Conservation (phyloP, 2,329 filamentous ascomycete genomes). For the Talaromyces sp. region DNA sequence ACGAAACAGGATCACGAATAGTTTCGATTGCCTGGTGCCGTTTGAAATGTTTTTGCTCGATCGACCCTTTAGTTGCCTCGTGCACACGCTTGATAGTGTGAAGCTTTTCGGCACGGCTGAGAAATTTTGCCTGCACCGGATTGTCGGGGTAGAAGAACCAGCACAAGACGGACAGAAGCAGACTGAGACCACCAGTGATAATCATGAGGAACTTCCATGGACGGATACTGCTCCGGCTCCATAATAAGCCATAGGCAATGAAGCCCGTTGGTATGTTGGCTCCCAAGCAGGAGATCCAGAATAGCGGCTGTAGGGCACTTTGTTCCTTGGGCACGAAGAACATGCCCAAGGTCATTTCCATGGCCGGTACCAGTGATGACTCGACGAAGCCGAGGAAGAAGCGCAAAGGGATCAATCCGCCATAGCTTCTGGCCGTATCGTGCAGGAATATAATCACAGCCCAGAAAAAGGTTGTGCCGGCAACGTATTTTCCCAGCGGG, state of each 20-base stretch:
- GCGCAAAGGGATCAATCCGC: conserved; percentile 33
- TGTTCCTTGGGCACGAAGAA: conserved; percentile 45
- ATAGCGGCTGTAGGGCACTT: conserved; percentile 47
- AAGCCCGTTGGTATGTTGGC: conserved; percentile 35
- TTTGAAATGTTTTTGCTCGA: conserved; percentile 21
- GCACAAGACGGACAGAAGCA: conserved; percentile 24
- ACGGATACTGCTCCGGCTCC: conserved; percentile 20
- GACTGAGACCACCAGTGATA: conserved; percentile 32
- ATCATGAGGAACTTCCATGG: conserved; percentile 40
- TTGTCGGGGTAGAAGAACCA: conserved; percentile 20
- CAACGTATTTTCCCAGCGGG: conserved; percentile 35
- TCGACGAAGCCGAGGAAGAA: conserved; percentile 35
- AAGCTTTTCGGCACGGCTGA: conserved; percentile 16
- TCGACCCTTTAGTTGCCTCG: conserved; percentile 17
- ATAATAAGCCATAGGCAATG: conserved; percentile 40
- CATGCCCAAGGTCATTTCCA: conserved; percentile 39
- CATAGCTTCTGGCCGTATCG: conserved; percentile 30
- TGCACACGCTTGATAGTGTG: conserved; percentile 17
- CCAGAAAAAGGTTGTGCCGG: conserved; percentile 29
- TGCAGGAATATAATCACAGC: conserved; percentile 36
- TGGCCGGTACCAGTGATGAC: conserved; percentile 36
- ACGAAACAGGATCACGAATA: conserved; percentile 23
- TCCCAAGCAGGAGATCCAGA: conserved; percentile 37
- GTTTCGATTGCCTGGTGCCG: conserved; percentile 16
- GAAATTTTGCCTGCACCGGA: conserved; percentile 16